Conservation (phyloP, 768 basidiomycete species). For the Gloeopeniophorella convolvens region DNA sequence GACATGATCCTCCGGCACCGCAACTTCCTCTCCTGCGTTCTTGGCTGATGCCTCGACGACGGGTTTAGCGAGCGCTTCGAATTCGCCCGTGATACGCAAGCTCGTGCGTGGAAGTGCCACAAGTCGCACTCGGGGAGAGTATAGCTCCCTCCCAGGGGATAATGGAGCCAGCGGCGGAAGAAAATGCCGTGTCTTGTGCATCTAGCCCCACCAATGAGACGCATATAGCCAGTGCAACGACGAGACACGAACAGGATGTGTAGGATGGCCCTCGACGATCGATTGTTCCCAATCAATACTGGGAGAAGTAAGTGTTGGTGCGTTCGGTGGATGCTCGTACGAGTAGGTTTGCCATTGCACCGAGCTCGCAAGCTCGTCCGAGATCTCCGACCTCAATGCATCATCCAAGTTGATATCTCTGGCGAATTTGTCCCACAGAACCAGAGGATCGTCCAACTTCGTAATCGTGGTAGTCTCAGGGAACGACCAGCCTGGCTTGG, state of each 20-base stretch:
- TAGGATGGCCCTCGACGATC: constrained; percentile 55
- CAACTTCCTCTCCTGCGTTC: constrained; percentile 32
- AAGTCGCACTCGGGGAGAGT: constrained; percentile 43
- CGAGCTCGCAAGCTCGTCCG: constrained; percentile 42
- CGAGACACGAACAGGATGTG: constrained; percentile 42
- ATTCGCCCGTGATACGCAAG: constrained; percentile 45
- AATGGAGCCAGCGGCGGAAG: constrained; percentile 43
- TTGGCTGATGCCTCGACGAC: constrained; percentile 36
- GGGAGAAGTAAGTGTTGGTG: constrained; percentile 39
- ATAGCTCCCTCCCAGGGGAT: constrained; percentile 42
- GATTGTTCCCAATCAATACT: constrained; percentile 58
- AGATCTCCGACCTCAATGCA: constrained; percentile 35
- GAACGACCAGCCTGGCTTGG: constrained; percentile 1
- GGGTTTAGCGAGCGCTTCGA: constrained; percentile 37
- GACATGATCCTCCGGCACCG: constrained; percentile 32
- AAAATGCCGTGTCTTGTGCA: constrained; percentile 52
- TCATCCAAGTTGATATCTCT: constrained; percentile 31
- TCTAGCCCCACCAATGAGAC: constrained; percentile 29
- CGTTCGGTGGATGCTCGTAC: constrained; percentile 41
- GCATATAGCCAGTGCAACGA: neutral
- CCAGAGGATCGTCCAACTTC: constrained; percentile 27
- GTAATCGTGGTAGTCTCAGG: neutral
- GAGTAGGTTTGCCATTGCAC: constrained; percentile 50
- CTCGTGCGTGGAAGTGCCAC: constrained; percentile 38
- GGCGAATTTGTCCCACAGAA: constrained; percentile 41